Conservation (phyloP, 805 yeast genomes). For the Wickerhamomyces bovis region DNA sequence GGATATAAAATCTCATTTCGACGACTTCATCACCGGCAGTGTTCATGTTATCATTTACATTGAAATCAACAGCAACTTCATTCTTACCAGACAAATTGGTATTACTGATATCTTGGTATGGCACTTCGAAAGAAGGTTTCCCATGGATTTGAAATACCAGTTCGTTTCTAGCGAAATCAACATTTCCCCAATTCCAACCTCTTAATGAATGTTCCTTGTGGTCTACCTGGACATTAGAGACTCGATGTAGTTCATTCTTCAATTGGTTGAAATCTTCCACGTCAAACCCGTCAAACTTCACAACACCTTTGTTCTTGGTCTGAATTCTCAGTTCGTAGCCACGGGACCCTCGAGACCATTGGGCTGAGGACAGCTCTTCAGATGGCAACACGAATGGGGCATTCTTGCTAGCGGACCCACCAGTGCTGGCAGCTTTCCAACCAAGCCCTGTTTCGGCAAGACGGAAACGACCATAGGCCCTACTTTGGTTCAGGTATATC, state of each 20-base stretch:
- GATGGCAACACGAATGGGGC: constrained; percentile 87
- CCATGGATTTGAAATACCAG: constrained; percentile 79
- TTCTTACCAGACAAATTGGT: constrained; percentile 86
- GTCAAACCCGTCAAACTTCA: constrained; percentile 88
- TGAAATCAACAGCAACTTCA: constrained; percentile 89
- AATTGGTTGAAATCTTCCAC: constrained; percentile 72
- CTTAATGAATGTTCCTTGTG: constrained; percentile 85
- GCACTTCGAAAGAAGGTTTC: constrained; percentile 87
- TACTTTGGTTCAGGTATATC: constrained; percentile 84
- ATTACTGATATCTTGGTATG: constrained; percentile 73
- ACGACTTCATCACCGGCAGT: constrained; percentile 93
- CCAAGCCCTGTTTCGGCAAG: constrained; percentile 96
- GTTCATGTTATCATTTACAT: constrained; percentile 44
- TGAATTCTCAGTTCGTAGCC: constrained; percentile 87
- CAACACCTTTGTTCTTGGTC: constrained; percentile 82
- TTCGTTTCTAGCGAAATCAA: constrained; percentile 90
- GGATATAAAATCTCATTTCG: constrained; percentile 88
- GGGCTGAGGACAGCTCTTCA: constrained; percentile 70
- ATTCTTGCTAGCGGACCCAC: constrained; percentile 41
- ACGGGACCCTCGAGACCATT: constrained; percentile 91
- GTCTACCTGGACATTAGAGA: constrained; percentile 70
- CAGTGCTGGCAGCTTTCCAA: constrained; percentile 72
- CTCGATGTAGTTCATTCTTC: constrained; percentile 76
- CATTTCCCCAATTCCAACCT: constrained; percentile 99
- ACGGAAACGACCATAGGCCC: constrained; percentile 81